A percentile compares a stretch with the other conserved stretches of the same genome.
phyloP scores from a whole-genome alignment of 257 asterid species.

The Jaltomata sinuosa region DNA sequence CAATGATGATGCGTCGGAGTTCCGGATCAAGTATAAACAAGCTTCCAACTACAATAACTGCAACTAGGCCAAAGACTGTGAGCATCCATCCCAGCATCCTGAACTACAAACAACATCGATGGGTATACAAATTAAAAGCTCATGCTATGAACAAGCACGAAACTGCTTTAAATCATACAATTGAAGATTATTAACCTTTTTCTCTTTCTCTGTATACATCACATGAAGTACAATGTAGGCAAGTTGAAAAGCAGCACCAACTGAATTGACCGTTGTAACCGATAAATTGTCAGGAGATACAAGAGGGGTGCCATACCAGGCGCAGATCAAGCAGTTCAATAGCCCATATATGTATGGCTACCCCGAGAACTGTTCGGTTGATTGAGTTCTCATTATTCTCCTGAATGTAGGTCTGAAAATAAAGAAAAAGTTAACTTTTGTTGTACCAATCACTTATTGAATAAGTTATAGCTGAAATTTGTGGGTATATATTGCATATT shows the following conservation, averaged over 20 bases:
- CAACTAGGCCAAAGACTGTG: conserved; percentile 44
- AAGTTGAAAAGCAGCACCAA: conserved; percentile 73
- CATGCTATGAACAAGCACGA: neutral
- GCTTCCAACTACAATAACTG: conserved; percentile 36
- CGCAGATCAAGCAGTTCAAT: conserved; percentile 75
- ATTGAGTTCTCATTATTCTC: conserved; percentile 49
- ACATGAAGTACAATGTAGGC: conserved; percentile 48
- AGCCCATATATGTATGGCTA: conserved; percentile 72
- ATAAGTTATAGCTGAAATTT: too few species aligned
- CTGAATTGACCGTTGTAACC: conserved; percentile 59
- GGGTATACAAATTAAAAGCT: neutral
- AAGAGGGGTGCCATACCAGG: conserved; percentile 76
- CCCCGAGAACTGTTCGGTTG: conserved; percentile 81
- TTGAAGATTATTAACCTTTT: conserved; percentile 26
- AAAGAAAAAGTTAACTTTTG: too few species aligned
- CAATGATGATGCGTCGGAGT: conserved; percentile 53
- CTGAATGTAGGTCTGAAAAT: conserved; percentile 69
- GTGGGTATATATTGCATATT: too few species aligned
- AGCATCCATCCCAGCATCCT: conserved; percentile 21
- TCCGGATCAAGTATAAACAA: conserved; percentile 48
- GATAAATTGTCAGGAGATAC: conserved; percentile 54
- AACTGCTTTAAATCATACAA: neutral
- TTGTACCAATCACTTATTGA: too few species aligned
- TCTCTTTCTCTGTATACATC: conserved; percentile 35
- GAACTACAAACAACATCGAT: conserved; percentile 13